Percentiles rank a stretch among this genome's conserved stretches.
Conservation (phyloP, 106 monocot genomes). For the Acanthochlamys bracteata region DNA sequence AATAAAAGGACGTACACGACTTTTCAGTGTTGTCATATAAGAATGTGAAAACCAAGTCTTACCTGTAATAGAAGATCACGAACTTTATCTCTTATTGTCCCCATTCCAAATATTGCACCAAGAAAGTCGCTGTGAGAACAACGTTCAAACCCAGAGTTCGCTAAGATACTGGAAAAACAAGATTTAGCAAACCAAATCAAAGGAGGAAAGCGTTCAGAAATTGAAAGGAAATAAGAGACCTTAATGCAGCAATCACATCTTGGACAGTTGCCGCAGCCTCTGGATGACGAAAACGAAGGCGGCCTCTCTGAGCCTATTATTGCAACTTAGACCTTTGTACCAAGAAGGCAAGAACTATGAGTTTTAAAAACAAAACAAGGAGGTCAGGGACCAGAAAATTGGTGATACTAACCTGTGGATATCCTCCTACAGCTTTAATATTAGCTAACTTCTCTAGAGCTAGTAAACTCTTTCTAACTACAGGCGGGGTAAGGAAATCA, state of each 20-base stretch:
- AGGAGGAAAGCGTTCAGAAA: background rate
- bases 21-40: too few species aligned
- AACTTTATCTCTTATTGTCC: constrained; percentile 80
- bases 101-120: constrained; percentile 79
- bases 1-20: background rate
- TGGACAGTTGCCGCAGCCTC: constrained; percentile 50
- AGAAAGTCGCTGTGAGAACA: constrained; percentile 97
- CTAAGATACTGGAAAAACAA: constrained; percentile 57
- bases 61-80: constrained; percentile 97
- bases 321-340: constrained; percentile 3
- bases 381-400: background rate
- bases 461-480: constrained; percentile 52
- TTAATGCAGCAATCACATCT: constrained; percentile 76
- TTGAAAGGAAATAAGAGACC: constrained; percentile 20
- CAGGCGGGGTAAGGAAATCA: constrained; percentile 84
- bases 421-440: constrained; percentile 78
- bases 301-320: constrained; percentile 79
- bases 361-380: background rate
- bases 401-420: constrained; percentile 48
- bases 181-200: constrained; percentile 26
- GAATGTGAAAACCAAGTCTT: background rate
- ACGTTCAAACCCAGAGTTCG: constrained; percentile 78
- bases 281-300: constrained; percentile 74
- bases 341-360: too few species aligned
- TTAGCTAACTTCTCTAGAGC: constrained; percentile 64